These are phyloP conservation scores for Leptomonas pyrrhocoris DNA, from an alignment of 208 protist species.

Conservation along the genomic window DNA sequence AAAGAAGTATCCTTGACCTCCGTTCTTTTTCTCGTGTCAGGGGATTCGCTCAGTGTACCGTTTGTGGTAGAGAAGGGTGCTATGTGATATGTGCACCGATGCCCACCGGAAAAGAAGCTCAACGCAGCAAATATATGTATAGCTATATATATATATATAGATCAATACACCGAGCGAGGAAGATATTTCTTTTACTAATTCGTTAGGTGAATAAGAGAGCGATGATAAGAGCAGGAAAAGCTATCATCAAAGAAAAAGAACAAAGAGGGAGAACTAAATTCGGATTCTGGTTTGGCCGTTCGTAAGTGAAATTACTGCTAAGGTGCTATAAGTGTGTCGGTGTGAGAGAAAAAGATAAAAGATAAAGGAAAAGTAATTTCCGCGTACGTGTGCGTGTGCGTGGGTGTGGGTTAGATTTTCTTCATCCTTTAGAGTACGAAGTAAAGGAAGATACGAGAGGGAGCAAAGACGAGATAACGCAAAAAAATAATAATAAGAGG, in stretches of 20 bases:
- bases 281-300: slow-evolving; percentile 2
- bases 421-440: too few species aligned
- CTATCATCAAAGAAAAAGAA: slow-evolving; percentile 6
- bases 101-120: too few species aligned
- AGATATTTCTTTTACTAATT: neutral
- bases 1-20: neutral
- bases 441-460: neutral
- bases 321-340: slow-evolving; percentile 14
- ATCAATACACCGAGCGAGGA: neutral
- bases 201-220: slow-evolving; percentile 6
- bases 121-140: too few species aligned
- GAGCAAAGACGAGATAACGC: neutral
- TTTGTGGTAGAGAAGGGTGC: too few species aligned
- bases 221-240: slow-evolving; percentile 10
- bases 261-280: slow-evolving; percentile 11
- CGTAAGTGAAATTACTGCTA: slow-evolving; percentile 23
- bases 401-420: neutral
- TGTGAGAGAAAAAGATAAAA: neutral
- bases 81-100: too few species aligned
- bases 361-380: too few species aligned
- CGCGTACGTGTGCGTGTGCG: slow-evolving; percentile 5
- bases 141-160: neutral
- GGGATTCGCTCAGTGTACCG: too few species aligned
- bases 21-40: too few species aligned
- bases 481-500: too few species aligned